Base-by-base conservation (phyloP, 2,329 filamentous ascomycete species). In the Nothomitra cinnamomea region DNA sequence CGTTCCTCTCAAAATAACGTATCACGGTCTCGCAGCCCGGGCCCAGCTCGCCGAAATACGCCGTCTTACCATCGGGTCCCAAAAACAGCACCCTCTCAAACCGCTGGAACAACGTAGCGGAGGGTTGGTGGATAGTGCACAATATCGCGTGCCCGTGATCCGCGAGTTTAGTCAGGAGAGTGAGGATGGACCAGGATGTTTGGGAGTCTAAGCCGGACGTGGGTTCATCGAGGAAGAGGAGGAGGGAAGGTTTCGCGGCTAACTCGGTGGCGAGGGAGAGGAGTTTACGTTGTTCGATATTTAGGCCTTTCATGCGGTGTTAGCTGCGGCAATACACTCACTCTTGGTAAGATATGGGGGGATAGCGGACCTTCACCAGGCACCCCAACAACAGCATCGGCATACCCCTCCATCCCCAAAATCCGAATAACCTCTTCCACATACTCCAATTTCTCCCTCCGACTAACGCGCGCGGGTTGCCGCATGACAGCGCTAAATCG, bases 71-170 rank as follows among this genome's bases (percentile, higher is more conserved):
- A 2, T 80, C 82, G 57, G 70, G 75, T n/a, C 79, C 75, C 0
- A 85, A 72, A 1, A 85, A 68, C 0, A 85, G 69, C 0, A 85
- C 72, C 0, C 73, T 75, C 57, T 85, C 82, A 55, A 85, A 85
- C 32, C 81, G 72, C 7, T 78, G 72, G 53, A 85, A 84, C 0
- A 85, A 68, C 8, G 79, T 74, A 0, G 79, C 78, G 1, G 79
- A 82, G 0, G 82, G 82, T 63, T 85, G 82, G 59, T 85, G 82
- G 41, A 85, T 85, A 0, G 82, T 85, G 56, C 79, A 79, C 1
- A 85, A 67, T 1, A 85, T 76, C 3, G 82, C 80, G 59, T 85
- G 82, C 0, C 82, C 82, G 1, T 73, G 74, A 50, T 78, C 75
- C 6, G 81, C 80, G 0, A 85, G 70, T 62, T 83, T 83, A 10